These are phyloP conservation scores for Backusella mclennaniae DNA, from an alignment of 192 early-diverging fungal species.

Conservation along the genomic window DNA sequence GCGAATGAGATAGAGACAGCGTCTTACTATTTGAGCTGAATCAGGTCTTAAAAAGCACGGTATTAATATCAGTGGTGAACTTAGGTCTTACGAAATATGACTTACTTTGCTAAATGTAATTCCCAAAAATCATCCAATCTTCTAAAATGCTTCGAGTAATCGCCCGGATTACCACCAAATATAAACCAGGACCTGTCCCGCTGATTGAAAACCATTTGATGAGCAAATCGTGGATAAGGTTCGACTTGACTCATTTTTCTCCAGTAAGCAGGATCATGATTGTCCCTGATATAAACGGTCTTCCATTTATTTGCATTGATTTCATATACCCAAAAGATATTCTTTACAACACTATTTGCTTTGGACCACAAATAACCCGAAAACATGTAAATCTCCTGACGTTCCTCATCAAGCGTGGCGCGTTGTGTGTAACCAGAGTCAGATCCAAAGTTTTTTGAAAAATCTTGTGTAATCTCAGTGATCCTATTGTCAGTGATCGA, in stretches of 20 bases:
- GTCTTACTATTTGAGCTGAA: slow-evolving; percentile 68
- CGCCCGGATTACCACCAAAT: slow-evolving; percentile 94
- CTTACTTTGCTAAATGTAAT: slow-evolving; percentile 63
- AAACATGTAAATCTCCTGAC: slow-evolving; percentile 85
- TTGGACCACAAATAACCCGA: slow-evolving; percentile 64
- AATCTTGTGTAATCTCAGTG: slow-evolving; percentile 73
- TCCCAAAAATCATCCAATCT: slow-evolving; percentile 89
- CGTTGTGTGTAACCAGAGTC: slow-evolving; percentile 83
- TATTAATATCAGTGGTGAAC: not conserved
- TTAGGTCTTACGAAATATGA: not conserved
- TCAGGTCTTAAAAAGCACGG: slow-evolving; percentile 45
- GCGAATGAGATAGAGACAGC: slow-evolving; percentile 74
- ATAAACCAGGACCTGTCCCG: slow-evolving; percentile 71
- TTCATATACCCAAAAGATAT: slow-evolving; percentile 78
- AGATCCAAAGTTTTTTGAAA: slow-evolving; percentile 69
- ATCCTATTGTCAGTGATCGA: slow-evolving; percentile 79
- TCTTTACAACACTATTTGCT: slow-evolving; percentile 64
- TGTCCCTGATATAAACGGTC: slow-evolving; percentile 70
- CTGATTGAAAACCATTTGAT: slow-evolving; percentile 87
- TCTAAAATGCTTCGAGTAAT: slow-evolving; percentile 53
- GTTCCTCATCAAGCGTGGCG: slow-evolving; percentile 72
- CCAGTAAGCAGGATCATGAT: slow-evolving; percentile 18
- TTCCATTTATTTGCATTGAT: slow-evolving; percentile 54
- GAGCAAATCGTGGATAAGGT: slow-evolving; percentile 85
- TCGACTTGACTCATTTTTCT: slow-evolving; percentile 38